These are phyloP conservation scores for Fusarium cyanostomum DNA, from an alignment of 2,329 filamentous ascomycete species.

Conservation along the genomic window DNA sequence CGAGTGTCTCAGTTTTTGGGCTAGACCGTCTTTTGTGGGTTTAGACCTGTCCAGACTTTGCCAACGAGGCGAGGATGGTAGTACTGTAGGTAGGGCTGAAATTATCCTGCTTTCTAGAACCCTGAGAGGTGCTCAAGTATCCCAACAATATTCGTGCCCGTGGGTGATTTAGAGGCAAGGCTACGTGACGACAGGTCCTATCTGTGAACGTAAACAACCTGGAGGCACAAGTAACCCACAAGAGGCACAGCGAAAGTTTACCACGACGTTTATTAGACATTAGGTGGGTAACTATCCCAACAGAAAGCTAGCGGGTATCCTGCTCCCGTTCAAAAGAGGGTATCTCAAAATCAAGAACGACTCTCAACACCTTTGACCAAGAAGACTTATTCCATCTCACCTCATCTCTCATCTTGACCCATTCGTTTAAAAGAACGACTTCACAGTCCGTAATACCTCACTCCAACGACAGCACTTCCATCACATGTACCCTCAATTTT, in stretches of 20 bases:
- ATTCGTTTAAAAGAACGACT: not conserved
- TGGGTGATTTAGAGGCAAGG: too few species aligned
- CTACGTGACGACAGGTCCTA: too few species aligned
- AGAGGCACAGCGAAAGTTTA: not conserved
- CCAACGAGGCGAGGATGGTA: too few species aligned
- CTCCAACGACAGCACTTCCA: not conserved
- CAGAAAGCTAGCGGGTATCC: slow-evolving; percentile 19
- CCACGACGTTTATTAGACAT: slow-evolving; percentile 26
- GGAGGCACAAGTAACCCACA: too few species aligned
- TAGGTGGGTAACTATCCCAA: not conserved
- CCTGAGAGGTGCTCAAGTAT: too few species aligned
- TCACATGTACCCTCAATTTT: not conserved
- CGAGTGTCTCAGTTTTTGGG: too few species aligned
- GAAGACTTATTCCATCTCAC: not conserved
- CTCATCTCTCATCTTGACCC: not conserved
- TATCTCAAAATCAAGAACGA: slow-evolving; percentile 23
- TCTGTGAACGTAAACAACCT: too few species aligned
- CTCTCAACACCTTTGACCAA: not conserved
- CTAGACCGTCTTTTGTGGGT: too few species aligned
- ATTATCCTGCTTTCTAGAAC: too few species aligned
- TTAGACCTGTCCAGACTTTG: too few species aligned
- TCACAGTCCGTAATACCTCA: not conserved
- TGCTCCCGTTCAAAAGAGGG: slow-evolving; percentile 36
- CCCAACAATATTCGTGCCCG: too few species aligned
- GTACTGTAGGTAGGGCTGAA: too few species aligned